Conservation (phyloP, 441 rosid genomes). For the Capsella rubella region DNA sequence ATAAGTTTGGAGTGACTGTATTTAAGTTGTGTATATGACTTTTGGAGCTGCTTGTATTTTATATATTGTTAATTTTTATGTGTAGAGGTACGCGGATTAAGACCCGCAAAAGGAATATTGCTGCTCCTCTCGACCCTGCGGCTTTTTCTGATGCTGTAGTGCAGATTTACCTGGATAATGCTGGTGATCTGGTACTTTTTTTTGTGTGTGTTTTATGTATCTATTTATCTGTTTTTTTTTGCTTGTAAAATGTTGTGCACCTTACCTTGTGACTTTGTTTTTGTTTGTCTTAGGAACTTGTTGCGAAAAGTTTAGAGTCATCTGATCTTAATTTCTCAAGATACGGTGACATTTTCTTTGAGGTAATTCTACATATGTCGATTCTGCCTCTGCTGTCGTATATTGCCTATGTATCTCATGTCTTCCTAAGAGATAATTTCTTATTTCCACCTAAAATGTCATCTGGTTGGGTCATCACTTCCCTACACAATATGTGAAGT, state of each 20-base stretch:
- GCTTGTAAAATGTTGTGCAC: not conserved
- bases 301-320: slow-evolving; percentile 89
- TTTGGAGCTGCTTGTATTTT: not conserved
- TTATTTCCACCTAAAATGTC: not conserved
- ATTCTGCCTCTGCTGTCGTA: not conserved
- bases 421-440: not conserved
- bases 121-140: slow-evolving; percentile 99
- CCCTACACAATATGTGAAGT: not conserved
- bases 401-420: not conserved
- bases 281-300: slow-evolving; percentile 66
- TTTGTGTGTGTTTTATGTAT: not conserved
- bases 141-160: slow-evolving; percentile 99
- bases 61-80: slow-evolving; percentile 6
- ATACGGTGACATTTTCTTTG: slow-evolving; percentile 98
- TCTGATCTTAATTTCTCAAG: slow-evolving; percentile 90
- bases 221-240: not conserved
- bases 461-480: slow-evolving; percentile 6
- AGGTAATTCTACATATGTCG: slow-evolving; percentile 50
- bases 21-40: not conserved
- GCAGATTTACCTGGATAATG: slow-evolving; percentile 97
- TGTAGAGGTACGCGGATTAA: slow-evolving; percentile 99
- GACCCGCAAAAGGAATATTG: slow-evolving; percentile 99
- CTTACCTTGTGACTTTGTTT: not conserved
- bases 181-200: slow-evolving; percentile 87
- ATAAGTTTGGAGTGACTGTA: not conserved